These are phyloP conservation scores for Leishmania gerbilli DNA, from an alignment of 208 protist species.

Conservation along the genomic window DNA sequence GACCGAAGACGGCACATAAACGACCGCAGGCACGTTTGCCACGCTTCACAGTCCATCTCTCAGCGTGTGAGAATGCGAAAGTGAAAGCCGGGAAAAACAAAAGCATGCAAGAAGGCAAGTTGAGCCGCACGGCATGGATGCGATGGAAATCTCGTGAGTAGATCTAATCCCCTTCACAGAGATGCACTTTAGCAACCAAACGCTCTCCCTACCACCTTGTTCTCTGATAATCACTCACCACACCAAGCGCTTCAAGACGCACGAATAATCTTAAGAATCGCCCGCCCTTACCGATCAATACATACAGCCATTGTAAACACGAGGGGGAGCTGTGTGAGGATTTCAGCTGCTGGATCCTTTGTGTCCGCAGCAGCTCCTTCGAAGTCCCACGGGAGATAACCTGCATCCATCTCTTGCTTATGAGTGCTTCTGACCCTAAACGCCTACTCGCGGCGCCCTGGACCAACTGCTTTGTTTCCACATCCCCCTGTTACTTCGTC, in stretches of 20 bases:
- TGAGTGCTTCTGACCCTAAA: neutral
- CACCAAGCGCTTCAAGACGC: neutral
- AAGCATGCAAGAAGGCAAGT: neutral
- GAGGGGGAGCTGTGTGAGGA: neutral
- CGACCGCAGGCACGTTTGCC: too few species aligned
- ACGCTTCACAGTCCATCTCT: neutral
- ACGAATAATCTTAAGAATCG: neutral
- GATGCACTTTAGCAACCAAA: neutral
- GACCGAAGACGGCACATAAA: neutral
- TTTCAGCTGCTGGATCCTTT: too few species aligned
- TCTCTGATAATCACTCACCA: neutral
- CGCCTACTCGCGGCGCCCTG: neutral
- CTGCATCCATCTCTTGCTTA: neutral
- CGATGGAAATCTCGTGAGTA: too few species aligned
- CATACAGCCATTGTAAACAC: neutral
- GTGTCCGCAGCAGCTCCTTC: neutral
- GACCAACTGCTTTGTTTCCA: neutral
- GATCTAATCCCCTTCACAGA: neutral
- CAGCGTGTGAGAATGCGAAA: neutral
- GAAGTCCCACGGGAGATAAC: neutral
- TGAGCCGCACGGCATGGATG: too few species aligned
- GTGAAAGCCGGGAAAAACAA: too few species aligned
- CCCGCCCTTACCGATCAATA: too few species aligned
- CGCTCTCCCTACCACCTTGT: too few species aligned
- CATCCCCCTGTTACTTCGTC: neutral